Conservation (phyloP, 495 filamentous ascomycete genomes). For the Penicillium lagena region DNA sequence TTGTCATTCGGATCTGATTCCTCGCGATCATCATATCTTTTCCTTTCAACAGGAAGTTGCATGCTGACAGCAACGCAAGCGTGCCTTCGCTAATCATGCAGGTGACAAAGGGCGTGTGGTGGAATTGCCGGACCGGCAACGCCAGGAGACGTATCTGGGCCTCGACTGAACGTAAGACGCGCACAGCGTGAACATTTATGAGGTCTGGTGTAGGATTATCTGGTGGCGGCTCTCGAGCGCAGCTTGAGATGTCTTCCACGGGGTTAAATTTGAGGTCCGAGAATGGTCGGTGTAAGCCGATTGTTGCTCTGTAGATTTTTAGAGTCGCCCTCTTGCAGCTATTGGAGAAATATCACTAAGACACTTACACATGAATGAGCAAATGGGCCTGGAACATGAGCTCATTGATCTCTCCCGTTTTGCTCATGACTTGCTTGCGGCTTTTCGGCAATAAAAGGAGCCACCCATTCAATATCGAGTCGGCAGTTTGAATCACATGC, state of each 20-base stretch:
- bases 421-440: constrained; percentile 21
- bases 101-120: constrained; percentile 22
- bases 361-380: constrained; percentile 25
- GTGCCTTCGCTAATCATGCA: constrained; percentile 28
- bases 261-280: constrained; percentile 24
- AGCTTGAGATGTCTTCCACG: constrained; percentile 22
- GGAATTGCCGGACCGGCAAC: constrained; percentile 15
- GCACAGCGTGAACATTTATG: constrained; percentile 19
- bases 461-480: constrained; percentile 22
- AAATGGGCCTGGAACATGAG: constrained; percentile 31
- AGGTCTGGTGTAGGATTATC: constrained; percentile 19
- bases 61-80: constrained; percentile 23
- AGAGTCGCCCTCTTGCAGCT: not conserved
- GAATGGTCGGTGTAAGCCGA: constrained; percentile 25
- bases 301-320: constrained; percentile 14
- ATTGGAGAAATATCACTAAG: too few species aligned
- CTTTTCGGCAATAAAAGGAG: constrained; percentile 18
- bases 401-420: constrained; percentile 24
- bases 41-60: constrained; percentile 12
- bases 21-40: constrained; percentile 19
- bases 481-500: constrained; percentile 19
- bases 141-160: constrained; percentile 22
- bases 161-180: constrained; percentile 18
- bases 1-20: constrained; percentile 25
- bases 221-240: constrained; percentile 16